These are phyloP conservation scores for Nadsonia starkeyi-henricii DNA, from an alignment of 1,139 yeast genomes.

Conservation along the genomic window DNA sequence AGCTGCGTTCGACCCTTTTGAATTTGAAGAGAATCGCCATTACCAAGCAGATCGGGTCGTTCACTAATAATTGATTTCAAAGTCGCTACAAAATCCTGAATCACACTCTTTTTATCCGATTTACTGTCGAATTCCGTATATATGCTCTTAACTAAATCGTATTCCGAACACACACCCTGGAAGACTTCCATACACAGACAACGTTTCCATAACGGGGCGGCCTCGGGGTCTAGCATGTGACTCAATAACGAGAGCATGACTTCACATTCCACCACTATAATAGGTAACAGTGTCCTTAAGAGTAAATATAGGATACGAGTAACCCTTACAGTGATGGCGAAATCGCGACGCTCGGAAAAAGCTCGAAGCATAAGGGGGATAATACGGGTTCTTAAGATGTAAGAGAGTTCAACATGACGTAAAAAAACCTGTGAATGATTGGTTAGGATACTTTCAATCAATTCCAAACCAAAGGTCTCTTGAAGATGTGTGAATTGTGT, in stretches of 20 bases:
- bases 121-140: slow-evolving; percentile 49
- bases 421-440: slow-evolving; percentile 45
- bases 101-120: slow-evolving; percentile 44
- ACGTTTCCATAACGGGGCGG: slow-evolving; percentile 56
- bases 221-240: slow-evolving; percentile 42
- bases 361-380: slow-evolving; percentile 64
- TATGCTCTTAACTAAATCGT: slow-evolving; percentile 35
- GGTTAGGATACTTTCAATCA: slow-evolving; percentile 53
- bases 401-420: slow-evolving; percentile 49
- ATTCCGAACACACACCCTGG: slow-evolving; percentile 44
- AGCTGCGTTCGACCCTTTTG: not conserved
- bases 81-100: slow-evolving; percentile 42
- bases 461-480: slow-evolving; percentile 61
- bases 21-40: not conserved
- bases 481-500: slow-evolving; percentile 42
- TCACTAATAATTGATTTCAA: slow-evolving; percentile 14
- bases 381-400: slow-evolving; percentile 47
- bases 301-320: slow-evolving; percentile 55
- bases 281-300: slow-evolving; percentile 43
- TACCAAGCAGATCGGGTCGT: slow-evolving; percentile 2
- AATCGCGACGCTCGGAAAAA: slow-evolving; percentile 47
- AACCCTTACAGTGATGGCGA: slow-evolving; percentile 57
- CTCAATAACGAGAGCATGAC: slow-evolving; percentile 62
- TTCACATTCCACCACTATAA: slow-evolving; percentile 64
- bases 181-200: slow-evolving; percentile 60